Conservation (phyloP, 768 basidiomycete genomes). For the Termitomyces sp. region DNA sequence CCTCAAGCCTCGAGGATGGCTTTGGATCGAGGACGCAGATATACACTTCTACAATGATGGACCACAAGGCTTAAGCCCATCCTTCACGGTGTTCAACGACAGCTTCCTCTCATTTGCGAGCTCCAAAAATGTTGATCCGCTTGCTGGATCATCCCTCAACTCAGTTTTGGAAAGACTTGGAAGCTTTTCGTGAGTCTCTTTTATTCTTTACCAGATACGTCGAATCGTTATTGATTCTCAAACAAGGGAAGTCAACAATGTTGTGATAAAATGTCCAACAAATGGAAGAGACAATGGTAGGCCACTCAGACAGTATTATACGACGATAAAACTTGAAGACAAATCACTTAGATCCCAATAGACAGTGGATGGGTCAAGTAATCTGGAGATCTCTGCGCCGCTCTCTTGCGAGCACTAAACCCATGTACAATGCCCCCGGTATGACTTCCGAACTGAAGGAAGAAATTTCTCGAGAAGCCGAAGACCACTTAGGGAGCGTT, state of each 20-base stretch:
- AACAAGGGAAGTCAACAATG: background rate
- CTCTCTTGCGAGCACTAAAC: background rate
- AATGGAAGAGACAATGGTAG: constrained; percentile 5
- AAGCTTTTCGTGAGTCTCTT: constrained; percentile 7
- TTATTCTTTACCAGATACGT: no score
- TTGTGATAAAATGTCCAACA: background rate
- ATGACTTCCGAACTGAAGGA: constrained; percentile 5
- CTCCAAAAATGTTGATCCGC: background rate
- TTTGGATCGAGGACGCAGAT: constrained; percentile 11
- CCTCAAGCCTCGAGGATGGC: constrained; percentile 10
- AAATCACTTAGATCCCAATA: background rate
- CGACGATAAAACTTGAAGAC: background rate
- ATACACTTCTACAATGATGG: background rate
- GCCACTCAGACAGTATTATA: background rate
- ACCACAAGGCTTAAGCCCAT: background rate
- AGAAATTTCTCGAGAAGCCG: background rate
- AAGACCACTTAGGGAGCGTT: constrained; percentile 3
- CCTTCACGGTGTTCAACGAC: constrained; percentile 1
- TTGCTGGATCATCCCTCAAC: constrained; percentile 5
- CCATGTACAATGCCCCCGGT: background rate
- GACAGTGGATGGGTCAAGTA: background rate
- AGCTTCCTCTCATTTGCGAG: background rate
- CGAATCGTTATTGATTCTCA: background rate
- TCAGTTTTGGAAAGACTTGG: background rate
- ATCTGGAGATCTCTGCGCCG: background rate